Percentiles rank a stretch among this genome's conserved stretches.
These are phyloP conservation scores for Botrytis aclada DNA, from an alignment of 2,329 filamentous ascomycete genomes.

Conservation along the genomic window DNA sequence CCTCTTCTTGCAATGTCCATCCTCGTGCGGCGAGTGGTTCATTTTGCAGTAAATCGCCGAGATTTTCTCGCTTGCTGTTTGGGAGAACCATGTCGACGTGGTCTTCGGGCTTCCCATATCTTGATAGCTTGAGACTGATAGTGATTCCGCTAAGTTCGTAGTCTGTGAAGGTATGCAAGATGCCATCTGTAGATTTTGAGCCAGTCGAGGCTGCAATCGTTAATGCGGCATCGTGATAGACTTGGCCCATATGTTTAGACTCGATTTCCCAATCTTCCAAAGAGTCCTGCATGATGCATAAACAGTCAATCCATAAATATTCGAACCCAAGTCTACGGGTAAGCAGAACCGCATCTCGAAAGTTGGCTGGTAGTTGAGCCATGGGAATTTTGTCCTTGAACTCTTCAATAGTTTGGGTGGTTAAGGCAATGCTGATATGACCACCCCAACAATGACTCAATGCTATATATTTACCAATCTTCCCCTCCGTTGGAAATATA, in stretches of 20 bases:
- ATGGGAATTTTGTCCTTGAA: too few relatives aligned
- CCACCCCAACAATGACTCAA: conserved; percentile 7
- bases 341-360: not conserved
- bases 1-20: too few relatives aligned
- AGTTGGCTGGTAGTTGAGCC: too few relatives aligned
- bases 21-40: too few relatives aligned
- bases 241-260: conserved; percentile 7
- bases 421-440: too few relatives aligned
- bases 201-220: not conserved
- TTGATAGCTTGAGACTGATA: too few relatives aligned
- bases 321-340: not conserved
- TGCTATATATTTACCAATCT: not conserved
- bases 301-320: conserved; percentile 18
- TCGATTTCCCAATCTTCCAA: conserved; percentile 2
- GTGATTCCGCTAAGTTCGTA: too few relatives aligned
- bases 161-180: not conserved
- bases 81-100: too few relatives aligned
- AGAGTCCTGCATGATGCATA: conserved; percentile 20
- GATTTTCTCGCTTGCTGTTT: too few relatives aligned
- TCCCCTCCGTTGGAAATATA: not conserved
- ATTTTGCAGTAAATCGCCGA: too few relatives aligned
- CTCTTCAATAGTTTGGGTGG: too few relatives aligned
- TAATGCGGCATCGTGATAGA: conserved; percentile 7
- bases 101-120: too few relatives aligned
- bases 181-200: not conserved